These are phyloP conservation scores for Fraxinus albicans DNA, from an alignment of 305 asterid species.

Conservation along the genomic window DNA sequence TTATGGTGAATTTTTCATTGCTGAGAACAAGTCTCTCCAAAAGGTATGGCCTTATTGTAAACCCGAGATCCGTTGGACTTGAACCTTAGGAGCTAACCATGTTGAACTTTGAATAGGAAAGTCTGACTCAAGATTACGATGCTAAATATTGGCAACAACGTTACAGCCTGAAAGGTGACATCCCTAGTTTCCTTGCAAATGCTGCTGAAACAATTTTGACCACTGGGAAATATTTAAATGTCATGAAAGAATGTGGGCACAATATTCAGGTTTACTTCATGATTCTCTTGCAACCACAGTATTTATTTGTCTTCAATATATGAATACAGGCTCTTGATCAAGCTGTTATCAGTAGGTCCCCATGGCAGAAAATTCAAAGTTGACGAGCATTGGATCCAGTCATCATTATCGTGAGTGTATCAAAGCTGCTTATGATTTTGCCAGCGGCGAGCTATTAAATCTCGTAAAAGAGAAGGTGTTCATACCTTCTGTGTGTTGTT, in stretches of 20 bases:
- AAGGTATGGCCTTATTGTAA: slow-evolving; percentile 52
- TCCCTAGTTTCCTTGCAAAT: slow-evolving; percentile 91
- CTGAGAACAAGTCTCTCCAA: slow-evolving; percentile 92
- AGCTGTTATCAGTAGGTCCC: slow-evolving; percentile 69
- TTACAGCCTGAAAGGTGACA: slow-evolving; percentile 94
- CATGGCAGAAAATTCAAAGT: slow-evolving; percentile 72
- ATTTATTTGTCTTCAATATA: slow-evolving; percentile 25
- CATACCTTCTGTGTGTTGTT: slow-evolving; percentile 6
- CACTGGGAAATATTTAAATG: slow-evolving; percentile 94
- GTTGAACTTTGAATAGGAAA: slow-evolving; percentile 63
- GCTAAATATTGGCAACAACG: slow-evolving; percentile 97
- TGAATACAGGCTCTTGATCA: slow-evolving; percentile 34
- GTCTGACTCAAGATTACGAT: slow-evolving; percentile 93
- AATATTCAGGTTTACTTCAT: slow-evolving; percentile 65
- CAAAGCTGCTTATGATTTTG: slow-evolving; percentile 92
- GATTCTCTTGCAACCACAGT: slow-evolving; percentile 17
- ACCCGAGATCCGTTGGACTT: slow-evolving; percentile 16
- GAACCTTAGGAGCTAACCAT: slow-evolving; percentile 32
- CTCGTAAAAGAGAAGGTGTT: slow-evolving; percentile 91
- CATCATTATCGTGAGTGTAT: slow-evolving; percentile 96
- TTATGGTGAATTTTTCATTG: slow-evolving; percentile 90
- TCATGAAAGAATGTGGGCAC: slow-evolving; percentile 99
- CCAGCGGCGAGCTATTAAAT: slow-evolving; percentile 93
- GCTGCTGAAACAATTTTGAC: slow-evolving; percentile 95
- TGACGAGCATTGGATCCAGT: slow-evolving; percentile 81